Evolutionary conservation across 2,329 filamentous ascomycete genomes (phyloP).

Genomic region (Fusarium graminum): DNA sequence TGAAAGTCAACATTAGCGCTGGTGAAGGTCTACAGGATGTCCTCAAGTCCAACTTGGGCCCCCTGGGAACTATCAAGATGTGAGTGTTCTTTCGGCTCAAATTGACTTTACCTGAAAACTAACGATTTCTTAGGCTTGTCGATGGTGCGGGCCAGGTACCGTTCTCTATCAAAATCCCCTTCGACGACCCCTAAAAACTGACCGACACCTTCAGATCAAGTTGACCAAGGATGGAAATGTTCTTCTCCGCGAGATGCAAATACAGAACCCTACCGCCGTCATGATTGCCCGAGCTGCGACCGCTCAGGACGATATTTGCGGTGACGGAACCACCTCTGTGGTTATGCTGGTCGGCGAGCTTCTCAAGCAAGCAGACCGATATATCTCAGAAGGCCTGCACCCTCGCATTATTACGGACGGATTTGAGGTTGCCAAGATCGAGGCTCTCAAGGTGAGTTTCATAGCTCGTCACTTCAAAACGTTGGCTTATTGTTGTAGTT

Average conservation of each 20-base stretch:
- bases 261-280: conserved; percentile 97
- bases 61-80: conserved; percentile 97
- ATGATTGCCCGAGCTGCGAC: conserved; percentile 88
- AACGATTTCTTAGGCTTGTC: conserved; percentile 66
- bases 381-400: conserved; percentile 97
- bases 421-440: conserved; percentile 95
- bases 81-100: conserved; percentile 54
- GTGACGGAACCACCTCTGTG: conserved; percentile 96
- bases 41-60: conserved; percentile 94
- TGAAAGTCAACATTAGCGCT: conserved; percentile 95
- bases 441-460: conserved; percentile 80
- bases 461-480: neutral
- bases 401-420: conserved; percentile 97
- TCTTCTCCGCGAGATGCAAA: conserved; percentile 83
- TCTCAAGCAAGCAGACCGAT: conserved; percentile 95
- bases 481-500: conserved; percentile 68
- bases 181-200: conserved; percentile 49
- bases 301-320: conserved; percentile 97
- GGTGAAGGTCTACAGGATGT: conserved; percentile 95
- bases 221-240: conserved; percentile 99
- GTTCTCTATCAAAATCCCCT: conserved; percentile 47
- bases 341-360: conserved; percentile 96
- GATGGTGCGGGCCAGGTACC: conserved; percentile 77
- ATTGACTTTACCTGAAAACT: conserved; percentile 36
- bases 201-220: conserved; percentile 78